Evolutionary conservation across 768 basidiomycete species (phyloP).

Genomic region (Lentinula detonsa): DNA sequence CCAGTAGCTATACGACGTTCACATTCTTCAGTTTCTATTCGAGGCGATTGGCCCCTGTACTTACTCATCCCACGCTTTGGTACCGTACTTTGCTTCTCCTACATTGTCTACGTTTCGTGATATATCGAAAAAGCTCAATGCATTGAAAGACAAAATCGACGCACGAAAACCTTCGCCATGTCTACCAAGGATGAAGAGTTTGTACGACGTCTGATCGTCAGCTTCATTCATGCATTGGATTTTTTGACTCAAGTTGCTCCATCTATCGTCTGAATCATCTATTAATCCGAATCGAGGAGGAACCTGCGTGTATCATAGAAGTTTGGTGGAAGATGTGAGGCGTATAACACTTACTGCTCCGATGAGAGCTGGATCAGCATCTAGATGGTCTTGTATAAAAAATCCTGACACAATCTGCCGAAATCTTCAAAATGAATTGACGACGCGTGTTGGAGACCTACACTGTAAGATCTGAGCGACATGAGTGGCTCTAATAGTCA

Average conservation of each 20-base stretch:
- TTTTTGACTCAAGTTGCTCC: constrained; percentile 36
- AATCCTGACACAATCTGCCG: not conserved
- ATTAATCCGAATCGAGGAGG: constrained; percentile 54
- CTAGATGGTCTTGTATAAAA: constrained; percentile 2
- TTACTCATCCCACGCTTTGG: constrained; percentile 56
- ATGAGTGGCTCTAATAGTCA: not conserved
- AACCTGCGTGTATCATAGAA: constrained; percentile 27
- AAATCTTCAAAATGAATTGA: not conserved
- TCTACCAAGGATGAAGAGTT: constrained; percentile 59
- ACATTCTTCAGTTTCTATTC: not conserved
- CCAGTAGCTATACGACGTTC: constrained; percentile 41
- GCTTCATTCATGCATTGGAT: constrained; percentile 46
- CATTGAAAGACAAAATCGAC: constrained; percentile 17
- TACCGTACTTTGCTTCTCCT: constrained; percentile 52
- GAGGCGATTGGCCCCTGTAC: constrained; percentile 12
- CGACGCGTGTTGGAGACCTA: not conserved
- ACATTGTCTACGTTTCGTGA: constrained; percentile 50
- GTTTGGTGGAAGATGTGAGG: not conserved
- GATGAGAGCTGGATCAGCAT: not conserved
- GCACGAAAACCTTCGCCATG: constrained; percentile 73
- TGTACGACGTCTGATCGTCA: constrained; percentile 38
- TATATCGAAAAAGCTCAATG: not conserved
- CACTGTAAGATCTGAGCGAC: constrained; percentile 1
- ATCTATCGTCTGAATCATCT: constrained; percentile 41
- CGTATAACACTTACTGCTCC: not conserved